Evolutionary conservation across 164 flowering plant species (phyloP), one percentile per base, ranked within the genome.

Genomic region (Tetracentron sinense): DNA sequence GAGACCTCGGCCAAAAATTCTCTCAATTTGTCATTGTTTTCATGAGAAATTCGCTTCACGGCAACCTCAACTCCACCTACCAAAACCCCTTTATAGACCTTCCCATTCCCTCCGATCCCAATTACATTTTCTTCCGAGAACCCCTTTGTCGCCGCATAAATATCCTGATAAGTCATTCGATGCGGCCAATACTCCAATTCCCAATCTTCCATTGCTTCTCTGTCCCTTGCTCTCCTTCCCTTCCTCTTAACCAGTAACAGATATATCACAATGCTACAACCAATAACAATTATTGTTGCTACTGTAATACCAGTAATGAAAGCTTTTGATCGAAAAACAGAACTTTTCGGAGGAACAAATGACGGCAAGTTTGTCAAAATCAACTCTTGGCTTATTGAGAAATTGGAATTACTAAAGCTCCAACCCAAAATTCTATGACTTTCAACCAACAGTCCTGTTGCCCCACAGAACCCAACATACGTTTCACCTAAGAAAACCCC

Each of bases 121-220:
- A 83, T 63, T 50, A 77, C 59, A 50, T 73, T 73, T 42, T 65
- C 65, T 17, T 78, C 79, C 0, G 75, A 66, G 56, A 83, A 81
- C 0, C 76, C 79, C 15, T 65, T 67, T 2, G 87, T 83, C 7
- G 81, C 83, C 0, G 42, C 22, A 7, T 31, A 27, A 42, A 81
- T 70, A n/a, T 81, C 80, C n/a, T 61, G 51, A 49, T 72, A 79
- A 19, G 19, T 42, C 23, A 83, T 65, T 63, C 87, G 52, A 59
- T 77, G 83, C 5, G 87, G 84, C 83, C 87, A 79, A 48, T 77
- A 83, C 56, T 83, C 80, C 62, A 64, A 17, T 53, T 83, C 87
- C 87, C 87, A 81, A 4, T 77, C 80, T 63, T 81, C 83, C 47
- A 62, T 56, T 7, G 22, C 73, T 16, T 78, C 75, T 42, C n/a